Evolutionary conservation across 768 basidiomycete genomes (phyloP).

Genomic region (Plicaturopsis crispa): DNA sequence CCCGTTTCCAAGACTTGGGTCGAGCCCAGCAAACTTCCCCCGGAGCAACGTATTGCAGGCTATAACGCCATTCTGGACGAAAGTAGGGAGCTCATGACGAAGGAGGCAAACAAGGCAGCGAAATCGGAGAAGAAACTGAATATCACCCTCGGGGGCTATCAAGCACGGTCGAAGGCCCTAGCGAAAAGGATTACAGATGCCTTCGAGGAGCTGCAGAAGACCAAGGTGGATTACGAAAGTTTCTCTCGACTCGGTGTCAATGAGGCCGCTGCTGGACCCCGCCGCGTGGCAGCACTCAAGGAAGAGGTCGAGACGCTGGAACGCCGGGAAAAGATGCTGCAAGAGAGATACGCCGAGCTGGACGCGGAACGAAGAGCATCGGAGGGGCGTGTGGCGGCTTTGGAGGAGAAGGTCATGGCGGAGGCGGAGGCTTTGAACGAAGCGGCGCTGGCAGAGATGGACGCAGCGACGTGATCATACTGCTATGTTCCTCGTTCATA

Average conservation of each 20-base stretch:
- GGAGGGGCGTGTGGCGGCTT: constrained; percentile 43
- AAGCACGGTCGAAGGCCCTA: constrained; percentile 62
- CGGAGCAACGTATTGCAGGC: constrained; percentile 55
- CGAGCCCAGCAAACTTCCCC: constrained; percentile 48
- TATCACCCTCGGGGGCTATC: constrained; percentile 87
- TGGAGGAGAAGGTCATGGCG: constrained; percentile 85
- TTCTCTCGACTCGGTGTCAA: constrained; percentile 66
- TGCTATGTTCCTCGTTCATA: not conserved
- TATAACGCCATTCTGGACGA: constrained; percentile 54
- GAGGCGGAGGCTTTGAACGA: constrained; percentile 82
- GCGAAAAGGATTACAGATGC: constrained; percentile 54
- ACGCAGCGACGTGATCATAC: constrained; percentile 11
- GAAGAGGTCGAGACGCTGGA: constrained; percentile 85
- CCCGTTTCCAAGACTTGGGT: constrained; percentile 55
- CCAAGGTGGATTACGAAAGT: constrained; percentile 67
- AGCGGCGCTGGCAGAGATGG: constrained; percentile 61
- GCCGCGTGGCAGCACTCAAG: constrained; percentile 66
- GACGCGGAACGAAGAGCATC: constrained; percentile 60
- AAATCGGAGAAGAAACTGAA: constrained; percentile 90
- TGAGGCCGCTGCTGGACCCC: constrained; percentile 73
- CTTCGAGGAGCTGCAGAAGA: constrained; percentile 64
- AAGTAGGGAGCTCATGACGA: constrained; percentile 63
- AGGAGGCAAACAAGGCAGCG: constrained; percentile 70
- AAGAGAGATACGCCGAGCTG: constrained; percentile 80
- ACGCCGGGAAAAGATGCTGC: constrained; percentile 67